These are phyloP conservation scores for Rhizophagus prolifer DNA, from an alignment of 192 early-diverging fungal species.

Conservation along the genomic window DNA sequence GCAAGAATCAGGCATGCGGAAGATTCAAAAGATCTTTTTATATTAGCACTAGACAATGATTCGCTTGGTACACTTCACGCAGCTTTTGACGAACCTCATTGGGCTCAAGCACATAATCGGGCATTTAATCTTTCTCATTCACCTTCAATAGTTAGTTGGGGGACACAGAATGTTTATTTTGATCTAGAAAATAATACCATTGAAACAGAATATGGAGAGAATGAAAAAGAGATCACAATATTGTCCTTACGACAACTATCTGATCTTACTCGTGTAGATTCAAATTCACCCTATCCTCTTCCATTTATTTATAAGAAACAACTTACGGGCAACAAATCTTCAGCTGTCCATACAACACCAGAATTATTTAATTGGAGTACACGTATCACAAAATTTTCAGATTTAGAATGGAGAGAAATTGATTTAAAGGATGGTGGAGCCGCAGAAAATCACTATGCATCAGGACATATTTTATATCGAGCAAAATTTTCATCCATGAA, in stretches of 20 bases:
- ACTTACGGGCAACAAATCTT: constrained; percentile 24
- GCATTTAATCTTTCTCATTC: constrained; percentile 27
- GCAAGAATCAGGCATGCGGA: background rate
- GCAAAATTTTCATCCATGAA: constrained; percentile 28
- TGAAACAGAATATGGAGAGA: constrained; percentile 35
- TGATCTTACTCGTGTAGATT: constrained; percentile 23
- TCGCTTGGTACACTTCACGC: constrained; percentile 51
- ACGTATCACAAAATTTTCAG: constrained; percentile 33
- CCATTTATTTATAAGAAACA: constrained; percentile 29
- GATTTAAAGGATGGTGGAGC: constrained; percentile 27
- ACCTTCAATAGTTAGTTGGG: constrained; percentile 51
- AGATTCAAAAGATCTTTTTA: constrained; percentile 21
- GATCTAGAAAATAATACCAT: constrained; percentile 28
- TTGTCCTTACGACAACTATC: constrained; percentile 34
- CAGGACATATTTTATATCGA: constrained; percentile 21
- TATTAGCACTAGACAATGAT: constrained; percentile 31
- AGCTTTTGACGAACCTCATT: constrained; percentile 46
- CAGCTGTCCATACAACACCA: constrained; percentile 16
- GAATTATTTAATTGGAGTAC: constrained; percentile 32
- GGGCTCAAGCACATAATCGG: constrained; percentile 25
- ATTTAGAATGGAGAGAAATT: constrained; percentile 36
- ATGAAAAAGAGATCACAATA: constrained; percentile 39
- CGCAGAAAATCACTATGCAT: constrained; percentile 15
- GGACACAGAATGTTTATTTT: constrained; percentile 46
- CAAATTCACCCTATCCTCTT: constrained; percentile 18